Evolutionary conservation across 78 protist species (phyloP).

Genomic region (Thecamonas trahens): DNA sequence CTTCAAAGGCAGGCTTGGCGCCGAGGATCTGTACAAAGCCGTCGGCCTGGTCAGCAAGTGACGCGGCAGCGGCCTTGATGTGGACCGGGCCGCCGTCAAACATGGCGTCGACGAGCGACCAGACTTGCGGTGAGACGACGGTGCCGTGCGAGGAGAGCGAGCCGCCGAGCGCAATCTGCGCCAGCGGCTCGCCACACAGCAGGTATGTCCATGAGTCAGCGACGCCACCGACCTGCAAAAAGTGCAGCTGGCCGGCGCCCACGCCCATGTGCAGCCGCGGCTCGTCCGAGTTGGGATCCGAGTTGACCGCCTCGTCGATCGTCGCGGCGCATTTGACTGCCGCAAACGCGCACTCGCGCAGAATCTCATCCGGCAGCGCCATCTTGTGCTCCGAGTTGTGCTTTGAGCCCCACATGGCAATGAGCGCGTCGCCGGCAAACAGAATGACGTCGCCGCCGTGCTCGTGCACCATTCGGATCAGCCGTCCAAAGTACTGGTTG

Average conservation of each 20-base stretch:
- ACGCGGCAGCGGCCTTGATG: too few relatives aligned
- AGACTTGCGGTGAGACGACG: too few relatives aligned
- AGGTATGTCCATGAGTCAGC: background rate
- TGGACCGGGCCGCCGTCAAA: too few relatives aligned
- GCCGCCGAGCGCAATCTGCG: background rate
- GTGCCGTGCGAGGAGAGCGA: too few relatives aligned
- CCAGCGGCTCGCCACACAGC: background rate
- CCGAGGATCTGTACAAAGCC: too few relatives aligned
- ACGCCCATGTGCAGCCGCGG: background rate
- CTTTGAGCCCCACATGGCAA: conserved; percentile 12
- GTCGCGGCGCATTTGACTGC: too few relatives aligned
- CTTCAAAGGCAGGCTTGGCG: too few relatives aligned
- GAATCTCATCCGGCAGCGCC: too few relatives aligned
- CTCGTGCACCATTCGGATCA: conserved; percentile 11
- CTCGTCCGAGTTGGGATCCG: background rate
- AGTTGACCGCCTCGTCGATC: too few relatives aligned
- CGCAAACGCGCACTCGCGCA: too few relatives aligned
- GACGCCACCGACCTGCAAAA: background rate
- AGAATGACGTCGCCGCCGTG: conserved; percentile 24
- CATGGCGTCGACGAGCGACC: too few relatives aligned
- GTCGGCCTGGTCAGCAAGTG: too few relatives aligned
- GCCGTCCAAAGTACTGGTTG: conserved; percentile 20
- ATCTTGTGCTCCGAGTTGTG: background rate
- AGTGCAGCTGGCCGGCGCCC: background rate
- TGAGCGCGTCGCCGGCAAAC: conserved; percentile 30